phyloP scores from a whole-genome alignment of 306 rosid genomes.

The Gastrolobium villosum region DNA sequence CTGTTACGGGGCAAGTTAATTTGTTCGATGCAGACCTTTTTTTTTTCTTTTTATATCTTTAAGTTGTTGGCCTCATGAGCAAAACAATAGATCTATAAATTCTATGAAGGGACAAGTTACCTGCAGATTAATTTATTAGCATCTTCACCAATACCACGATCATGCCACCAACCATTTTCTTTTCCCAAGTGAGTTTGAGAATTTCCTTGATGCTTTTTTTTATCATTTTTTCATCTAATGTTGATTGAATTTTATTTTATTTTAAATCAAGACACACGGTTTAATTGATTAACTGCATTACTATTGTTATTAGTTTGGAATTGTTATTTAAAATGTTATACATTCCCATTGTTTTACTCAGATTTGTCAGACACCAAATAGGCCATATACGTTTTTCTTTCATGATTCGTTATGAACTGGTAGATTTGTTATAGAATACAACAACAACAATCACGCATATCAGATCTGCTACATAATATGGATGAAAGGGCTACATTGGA shows the following conservation, averaged over 20 bases:
- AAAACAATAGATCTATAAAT: conserved; percentile 38
- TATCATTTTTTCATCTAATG: not conserved
- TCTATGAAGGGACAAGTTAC: conserved; percentile 28
- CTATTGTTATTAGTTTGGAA: not conserved
- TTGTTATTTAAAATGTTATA: conserved; percentile 26
- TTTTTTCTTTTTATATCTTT: not conserved
- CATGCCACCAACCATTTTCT: conserved; percentile 38
- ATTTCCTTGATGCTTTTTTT: not conserved
- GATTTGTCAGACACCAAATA: conserved; percentile 19
- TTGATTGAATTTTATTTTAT: not conserved
- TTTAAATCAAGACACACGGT: not conserved
- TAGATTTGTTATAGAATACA: not conserved
- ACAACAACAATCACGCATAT: not conserved
- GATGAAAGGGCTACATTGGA: not conserved
- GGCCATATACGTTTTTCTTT: not conserved
- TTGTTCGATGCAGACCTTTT: conserved; percentile 19
- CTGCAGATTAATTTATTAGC: conserved; percentile 34
- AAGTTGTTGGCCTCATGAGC: not conserved
- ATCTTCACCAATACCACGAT: conserved; percentile 16
- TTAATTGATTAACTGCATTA: not conserved
- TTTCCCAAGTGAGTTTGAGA: conserved; percentile 41
- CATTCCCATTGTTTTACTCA: conserved; percentile 23
- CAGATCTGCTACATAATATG: not conserved
- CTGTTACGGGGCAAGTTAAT: conserved; percentile 14
- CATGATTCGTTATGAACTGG: not conserved